A percentile compares a stretch with the other conserved stretches of the same genome.
phyloP scores from a whole-genome alignment of 306 rosid species.

The Coriaria nepalensis region DNA sequence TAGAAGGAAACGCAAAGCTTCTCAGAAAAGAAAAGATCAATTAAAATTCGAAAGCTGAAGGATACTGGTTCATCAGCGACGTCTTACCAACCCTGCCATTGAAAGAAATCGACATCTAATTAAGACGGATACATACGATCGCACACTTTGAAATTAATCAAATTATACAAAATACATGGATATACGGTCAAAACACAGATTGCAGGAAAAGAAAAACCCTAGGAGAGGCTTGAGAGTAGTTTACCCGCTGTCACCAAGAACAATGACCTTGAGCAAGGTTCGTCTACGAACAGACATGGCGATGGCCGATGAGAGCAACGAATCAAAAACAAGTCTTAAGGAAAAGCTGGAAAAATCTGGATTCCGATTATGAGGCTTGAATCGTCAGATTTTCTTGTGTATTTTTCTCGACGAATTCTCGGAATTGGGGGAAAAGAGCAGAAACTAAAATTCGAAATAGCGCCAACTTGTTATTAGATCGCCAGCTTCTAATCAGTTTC shows the following conservation, averaged over 20 bases:
- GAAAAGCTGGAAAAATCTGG: not conserved
- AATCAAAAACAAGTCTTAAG: not conserved
- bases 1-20: not conserved
- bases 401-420: no score
- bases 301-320: not conserved
- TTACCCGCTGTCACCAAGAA: constrained; percentile 95
- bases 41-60: constrained; percentile 15
- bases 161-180: not conserved
- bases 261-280: constrained; percentile 97
- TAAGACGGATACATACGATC: not conserved
- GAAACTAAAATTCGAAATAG: not conserved
- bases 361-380: no score
- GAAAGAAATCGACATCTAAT: not conserved
- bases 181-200: no score
- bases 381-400: no score
- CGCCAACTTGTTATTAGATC: no score
- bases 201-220: constrained; percentile 16
- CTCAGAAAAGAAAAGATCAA: constrained; percentile 6
- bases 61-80: constrained; percentile 97
- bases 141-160: not conserved
- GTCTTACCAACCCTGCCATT: constrained; percentile 86
- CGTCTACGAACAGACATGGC: constrained; percentile 83
- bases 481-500: no score
- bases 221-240: constrained; percentile 1
- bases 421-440: not conserved